Evolutionary conservation across 805 yeast species (phyloP), one percentile per base, ranked within the genome.

Genomic region (Zygotorulaspora chibaensis): DNA sequence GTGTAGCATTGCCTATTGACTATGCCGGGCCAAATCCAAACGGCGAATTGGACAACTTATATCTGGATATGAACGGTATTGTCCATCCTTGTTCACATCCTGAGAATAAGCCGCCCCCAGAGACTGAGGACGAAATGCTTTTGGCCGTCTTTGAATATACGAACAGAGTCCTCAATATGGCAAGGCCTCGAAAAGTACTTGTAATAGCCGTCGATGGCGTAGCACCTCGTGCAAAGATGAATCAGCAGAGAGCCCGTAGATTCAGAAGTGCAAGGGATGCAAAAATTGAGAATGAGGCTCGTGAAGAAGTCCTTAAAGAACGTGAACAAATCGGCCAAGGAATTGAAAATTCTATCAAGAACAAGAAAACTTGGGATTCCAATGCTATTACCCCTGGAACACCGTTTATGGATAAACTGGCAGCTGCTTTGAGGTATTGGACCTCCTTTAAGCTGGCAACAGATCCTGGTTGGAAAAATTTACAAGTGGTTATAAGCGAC

Each of bases 21-120:
- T 89, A 86, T 63, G 61, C 79, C 16, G 77, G 80, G 42, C 83
- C 93, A 10, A 93, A 93, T 63, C 96, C 96, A 3, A 93, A 93
- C 67, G 99, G 98, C 23, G 99, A 93, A 68, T 70, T 89, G 39
- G 98, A 93, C 63, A 93, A 93, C 62, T 67, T 93, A 41, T 93
- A 93, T 62, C 72, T 93, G 52, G 99, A 93, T 69, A 93, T 93
- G 99, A 93, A 93, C 63, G 99, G 98, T 72, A 93, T 93, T 61
- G 99, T 93, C 3, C 99, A 93, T 71, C 99, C 99, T 1, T 93
- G 98, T 73, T 84, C 97, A 2, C 99, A 93, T 66, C 99, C 99
- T 0, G 99, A 91, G 61, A 86, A 91, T 55, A 84, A 84, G 55
- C 96, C 96, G 0, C 84, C 99, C 0, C 99, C 99, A 10, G 95